These are phyloP conservation scores for Aspergillus sp. DNA, from an alignment of 2,329 filamentous ascomycete species.

Conservation along the genomic window DNA sequence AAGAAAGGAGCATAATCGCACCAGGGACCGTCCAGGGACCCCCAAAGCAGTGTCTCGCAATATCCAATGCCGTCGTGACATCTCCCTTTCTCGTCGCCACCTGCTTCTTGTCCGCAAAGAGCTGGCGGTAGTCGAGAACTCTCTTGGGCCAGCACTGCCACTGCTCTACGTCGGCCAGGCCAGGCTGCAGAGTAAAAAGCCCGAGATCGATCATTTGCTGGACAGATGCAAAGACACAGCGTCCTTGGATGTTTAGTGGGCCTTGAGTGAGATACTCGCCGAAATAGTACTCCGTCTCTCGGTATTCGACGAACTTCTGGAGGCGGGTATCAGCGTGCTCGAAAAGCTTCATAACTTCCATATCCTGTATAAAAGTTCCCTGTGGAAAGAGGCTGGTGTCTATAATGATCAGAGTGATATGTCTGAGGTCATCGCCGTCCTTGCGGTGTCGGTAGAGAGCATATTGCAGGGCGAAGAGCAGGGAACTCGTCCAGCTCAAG, in stretches of 20 bases:
- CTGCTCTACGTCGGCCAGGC: background rate
- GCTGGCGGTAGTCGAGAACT: conserved; percentile 3
- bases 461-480: conserved; percentile 19
- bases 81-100: background rate
- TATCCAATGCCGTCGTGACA: background rate
- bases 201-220: conserved; percentile 16
- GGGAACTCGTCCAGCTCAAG: conserved; percentile 22
- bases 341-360: conserved; percentile 16
- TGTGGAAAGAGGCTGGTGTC: conserved; percentile 12
- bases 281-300: conserved; percentile 13
- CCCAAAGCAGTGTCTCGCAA: conserved; percentile 12
- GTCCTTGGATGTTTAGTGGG: conserved; percentile 1
- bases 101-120: background rate
- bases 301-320: conserved; percentile 13
- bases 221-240: conserved; percentile 6
- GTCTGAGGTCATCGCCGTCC: background rate
- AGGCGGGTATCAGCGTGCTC: background rate
- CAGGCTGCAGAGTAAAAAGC: conserved; percentile 14
- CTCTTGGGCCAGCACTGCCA: conserved; percentile 15
- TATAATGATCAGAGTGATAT: conserved; percentile 14
- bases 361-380: conserved; percentile 18
- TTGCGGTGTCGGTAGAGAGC: conserved; percentile 12
- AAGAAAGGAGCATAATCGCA: conserved; percentile 14
- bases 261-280: conserved; percentile 20
- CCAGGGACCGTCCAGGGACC: too few relatives aligned